These are phyloP conservation scores for Epithele typhae DNA, from an alignment of 768 basidiomycete genomes.

Conservation along the genomic window DNA sequence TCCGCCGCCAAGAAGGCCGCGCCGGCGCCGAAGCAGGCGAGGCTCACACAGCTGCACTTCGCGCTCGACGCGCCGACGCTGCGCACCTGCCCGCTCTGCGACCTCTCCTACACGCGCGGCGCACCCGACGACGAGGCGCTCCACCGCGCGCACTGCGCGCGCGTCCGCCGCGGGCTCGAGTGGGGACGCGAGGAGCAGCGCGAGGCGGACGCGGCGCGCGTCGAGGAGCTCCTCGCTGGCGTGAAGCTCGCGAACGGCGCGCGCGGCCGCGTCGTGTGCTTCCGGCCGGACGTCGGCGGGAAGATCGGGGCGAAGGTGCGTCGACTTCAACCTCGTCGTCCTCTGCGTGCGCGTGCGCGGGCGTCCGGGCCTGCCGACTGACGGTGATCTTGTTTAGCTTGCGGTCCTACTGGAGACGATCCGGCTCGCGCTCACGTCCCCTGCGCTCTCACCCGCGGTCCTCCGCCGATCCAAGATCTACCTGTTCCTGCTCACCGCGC, in stretches of 20 bases:
- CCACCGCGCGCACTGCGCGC: constrained; percentile 68
- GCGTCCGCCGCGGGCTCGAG: constrained; percentile 78
- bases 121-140: constrained; percentile 75
- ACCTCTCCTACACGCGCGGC: constrained; percentile 73
- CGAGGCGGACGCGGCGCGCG: constrained; percentile 45
- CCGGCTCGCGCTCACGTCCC: constrained; percentile 68
- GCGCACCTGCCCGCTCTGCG: constrained; percentile 62
- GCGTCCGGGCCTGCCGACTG: too few relatives aligned
- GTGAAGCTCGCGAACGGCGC: constrained; percentile 55
- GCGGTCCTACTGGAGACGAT: constrained; percentile 66
- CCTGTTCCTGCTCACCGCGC: constrained; percentile 54
- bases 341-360: too few relatives aligned
- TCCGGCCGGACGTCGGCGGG: constrained; percentile 59
- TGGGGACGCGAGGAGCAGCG: constrained; percentile 83
- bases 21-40: constrained; percentile 33
- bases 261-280: constrained; percentile 67
- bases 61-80: constrained; percentile 62
- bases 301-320: constrained; percentile 73
- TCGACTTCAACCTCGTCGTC: background rate
- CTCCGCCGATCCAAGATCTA: constrained; percentile 73
- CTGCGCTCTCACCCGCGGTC: constrained; percentile 51
- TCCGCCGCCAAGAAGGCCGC: background rate
- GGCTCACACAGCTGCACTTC: constrained; percentile 78
- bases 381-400: constrained; percentile 39
- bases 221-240: constrained; percentile 50